Conservation (phyloP, 768 basidiomycete species). For the Suillus brevipes region DNA sequence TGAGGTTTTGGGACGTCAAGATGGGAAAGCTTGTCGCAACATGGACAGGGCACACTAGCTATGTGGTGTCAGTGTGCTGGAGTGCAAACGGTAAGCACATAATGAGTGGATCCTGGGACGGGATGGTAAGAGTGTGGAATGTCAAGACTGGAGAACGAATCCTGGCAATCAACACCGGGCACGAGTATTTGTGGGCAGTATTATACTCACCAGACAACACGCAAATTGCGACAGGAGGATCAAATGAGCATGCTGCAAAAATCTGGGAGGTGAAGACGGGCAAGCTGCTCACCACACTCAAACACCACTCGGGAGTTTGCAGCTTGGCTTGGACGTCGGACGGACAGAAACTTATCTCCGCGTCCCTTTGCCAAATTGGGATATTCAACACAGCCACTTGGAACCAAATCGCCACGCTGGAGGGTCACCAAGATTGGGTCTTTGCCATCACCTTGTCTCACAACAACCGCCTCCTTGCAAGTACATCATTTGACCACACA, state of each 20-base stretch:
- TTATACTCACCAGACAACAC: not conserved
- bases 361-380: too few species aligned
- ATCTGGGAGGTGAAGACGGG: not conserved
- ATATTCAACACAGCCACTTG: too few species aligned
- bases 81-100: not conserved
- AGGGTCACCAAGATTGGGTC: too few species aligned
- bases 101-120: not conserved
- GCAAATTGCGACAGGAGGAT: not conserved
- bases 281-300: not conserved
- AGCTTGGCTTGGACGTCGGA: not conserved
- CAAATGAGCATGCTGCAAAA: not conserved
- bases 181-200: not conserved
- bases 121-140: not conserved
- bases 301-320: not conserved
- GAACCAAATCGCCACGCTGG: not conserved
- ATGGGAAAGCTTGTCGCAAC: not conserved
- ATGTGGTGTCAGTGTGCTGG: not conserved
- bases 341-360: not conserved
- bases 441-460: too few species aligned
- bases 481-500: too few species aligned
- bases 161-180: not conserved
- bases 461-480: too few species aligned
- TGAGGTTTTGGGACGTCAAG: not conserved
- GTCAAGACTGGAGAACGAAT: not conserved
- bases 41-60: not conserved